phyloP scores from a whole-genome alignment of 2,329 filamentous ascomycete genomes.

The Pyrenophora teres region DNA sequence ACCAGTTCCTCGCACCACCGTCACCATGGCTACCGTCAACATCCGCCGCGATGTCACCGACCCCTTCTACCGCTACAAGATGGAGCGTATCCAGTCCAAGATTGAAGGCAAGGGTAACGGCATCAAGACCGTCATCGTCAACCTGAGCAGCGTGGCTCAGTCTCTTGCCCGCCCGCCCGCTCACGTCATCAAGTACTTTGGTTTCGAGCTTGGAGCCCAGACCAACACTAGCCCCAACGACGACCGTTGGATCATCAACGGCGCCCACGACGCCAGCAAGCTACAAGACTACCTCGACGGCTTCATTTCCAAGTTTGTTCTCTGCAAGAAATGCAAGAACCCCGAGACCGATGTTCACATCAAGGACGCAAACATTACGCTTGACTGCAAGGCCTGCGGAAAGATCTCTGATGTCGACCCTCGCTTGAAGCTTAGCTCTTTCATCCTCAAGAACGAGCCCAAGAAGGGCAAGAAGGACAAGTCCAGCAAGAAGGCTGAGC shows the following conservation, averaged over 20 bases:
- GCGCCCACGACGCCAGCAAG: slow-evolving; percentile 91
- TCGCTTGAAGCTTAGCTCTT: slow-evolving; percentile 93
- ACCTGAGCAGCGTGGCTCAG: slow-evolving; percentile 89
- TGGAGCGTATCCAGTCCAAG: slow-evolving; percentile 98
- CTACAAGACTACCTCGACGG: slow-evolving; percentile 97
- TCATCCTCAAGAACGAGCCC: slow-evolving; percentile 94
- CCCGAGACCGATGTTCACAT: slow-evolving; percentile 95
- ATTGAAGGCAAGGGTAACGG: slow-evolving; percentile 99
- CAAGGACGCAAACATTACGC: slow-evolving; percentile 87
- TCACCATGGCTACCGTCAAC: slow-evolving; percentile 96
- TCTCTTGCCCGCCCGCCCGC: slow-evolving; percentile 89
- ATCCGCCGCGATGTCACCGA: slow-evolving; percentile 96
- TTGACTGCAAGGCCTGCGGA: slow-evolving; percentile 99
- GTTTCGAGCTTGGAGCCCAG: slow-evolving; percentile 97
- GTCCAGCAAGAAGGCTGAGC: slow-evolving; percentile 84
- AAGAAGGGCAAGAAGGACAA: slow-evolving; percentile 98
- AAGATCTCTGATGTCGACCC: slow-evolving; percentile 89
- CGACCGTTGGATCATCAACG: slow-evolving; percentile 99
- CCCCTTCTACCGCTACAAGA: slow-evolving; percentile 99
- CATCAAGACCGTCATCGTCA: slow-evolving; percentile 98
- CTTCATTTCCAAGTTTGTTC: slow-evolving; percentile 98
- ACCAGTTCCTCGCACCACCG: slow-evolving; percentile 49
- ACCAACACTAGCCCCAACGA: slow-evolving; percentile 97
- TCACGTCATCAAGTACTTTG: slow-evolving; percentile 99
- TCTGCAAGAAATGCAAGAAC: slow-evolving; percentile 99